These are phyloP conservation scores for Triticum urartu DNA, from an alignment of 176 grass and related monocot species.

Conservation along the genomic window DNA sequence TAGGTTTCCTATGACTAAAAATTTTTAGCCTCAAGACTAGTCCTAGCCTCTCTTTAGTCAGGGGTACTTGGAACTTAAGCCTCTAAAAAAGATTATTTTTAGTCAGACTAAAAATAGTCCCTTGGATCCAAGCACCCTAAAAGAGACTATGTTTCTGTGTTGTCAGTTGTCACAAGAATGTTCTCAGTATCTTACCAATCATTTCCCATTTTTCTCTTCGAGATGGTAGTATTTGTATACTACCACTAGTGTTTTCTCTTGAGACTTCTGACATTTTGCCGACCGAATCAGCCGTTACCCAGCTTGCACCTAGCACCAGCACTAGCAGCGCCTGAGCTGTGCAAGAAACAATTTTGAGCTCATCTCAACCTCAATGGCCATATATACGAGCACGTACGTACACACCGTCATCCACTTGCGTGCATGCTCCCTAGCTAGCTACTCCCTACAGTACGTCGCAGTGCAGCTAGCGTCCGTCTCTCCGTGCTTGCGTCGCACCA, in stretches of 20 bases:
- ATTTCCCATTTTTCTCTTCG: background rate
- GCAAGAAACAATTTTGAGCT: slow-evolving; percentile 1
- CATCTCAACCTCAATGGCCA: background rate
- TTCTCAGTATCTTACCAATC: background rate
- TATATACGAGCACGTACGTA: background rate
- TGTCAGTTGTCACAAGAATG: background rate
- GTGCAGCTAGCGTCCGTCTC: background rate
- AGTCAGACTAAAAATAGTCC: too few species aligned
- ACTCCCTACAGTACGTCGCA: background rate
- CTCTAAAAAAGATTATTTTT: too few species aligned
- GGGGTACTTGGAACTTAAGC: too few species aligned
- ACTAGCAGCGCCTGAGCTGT: slow-evolving; percentile 26
- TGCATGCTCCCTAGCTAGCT: background rate
- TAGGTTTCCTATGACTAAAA: too few species aligned
- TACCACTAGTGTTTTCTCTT: background rate
- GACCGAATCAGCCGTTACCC: background rate
- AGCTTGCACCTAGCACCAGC: background rate
- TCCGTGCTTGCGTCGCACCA: background rate
- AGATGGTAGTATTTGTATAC: background rate
- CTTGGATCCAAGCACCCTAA: too few species aligned
- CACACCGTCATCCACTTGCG: background rate
- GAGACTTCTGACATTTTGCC: background rate
- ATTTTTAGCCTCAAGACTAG: too few species aligned
- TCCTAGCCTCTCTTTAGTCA: too few species aligned
- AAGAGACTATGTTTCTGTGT: too few species aligned